Percentiles rank a stretch among this genome's conserved stretches.
phyloP scores from a whole-genome alignment of 1,284 basidiomycete species.

The Malassezia nana region DNA sequence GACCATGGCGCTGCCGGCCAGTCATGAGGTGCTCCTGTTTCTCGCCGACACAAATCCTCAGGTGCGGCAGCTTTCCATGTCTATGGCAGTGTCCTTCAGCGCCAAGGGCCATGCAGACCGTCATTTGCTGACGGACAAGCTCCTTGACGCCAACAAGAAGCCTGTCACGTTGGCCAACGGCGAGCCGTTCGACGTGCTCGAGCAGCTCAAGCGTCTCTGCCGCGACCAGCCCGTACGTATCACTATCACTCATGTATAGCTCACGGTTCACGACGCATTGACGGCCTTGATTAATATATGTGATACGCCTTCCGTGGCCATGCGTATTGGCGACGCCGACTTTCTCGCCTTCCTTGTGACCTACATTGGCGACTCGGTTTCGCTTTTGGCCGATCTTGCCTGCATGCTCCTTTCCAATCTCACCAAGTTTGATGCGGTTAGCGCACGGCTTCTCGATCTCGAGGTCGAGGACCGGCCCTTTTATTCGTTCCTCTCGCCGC shows the following conservation, averaged over 20 bases:
- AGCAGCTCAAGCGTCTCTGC: slow-evolving; percentile 71
- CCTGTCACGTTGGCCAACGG: slow-evolving; percentile 30
- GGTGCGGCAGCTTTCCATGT: slow-evolving; percentile 73
- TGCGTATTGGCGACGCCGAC: slow-evolving; percentile 60
- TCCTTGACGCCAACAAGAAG: slow-evolving; percentile 30
- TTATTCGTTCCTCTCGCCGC: slow-evolving; percentile 36
- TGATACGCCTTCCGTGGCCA: slow-evolving; percentile 64
- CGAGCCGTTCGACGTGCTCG: slow-evolving; percentile 37
- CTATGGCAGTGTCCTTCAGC: slow-evolving; percentile 58
- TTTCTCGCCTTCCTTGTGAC: slow-evolving; percentile 78
- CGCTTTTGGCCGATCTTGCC: slow-evolving; percentile 82
- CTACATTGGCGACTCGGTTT: slow-evolving; percentile 78
- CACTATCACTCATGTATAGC: slow-evolving; percentile 11
- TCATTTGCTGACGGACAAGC: slow-evolving; percentile 30
- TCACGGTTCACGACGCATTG: slow-evolving; percentile 87
- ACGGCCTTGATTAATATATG: slow-evolving; percentile 87
- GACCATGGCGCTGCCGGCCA: slow-evolving; percentile 19
- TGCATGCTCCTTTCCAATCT: slow-evolving; percentile 95
- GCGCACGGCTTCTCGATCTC: slow-evolving; percentile 60
- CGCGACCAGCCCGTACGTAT: slow-evolving; percentile 57
- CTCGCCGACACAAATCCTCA: slow-evolving; percentile 75
- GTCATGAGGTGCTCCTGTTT: slow-evolving; percentile 66
- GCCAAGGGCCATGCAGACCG: slow-evolving; percentile 30
- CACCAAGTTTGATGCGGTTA: slow-evolving; percentile 65
- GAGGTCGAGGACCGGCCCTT: slow-evolving; percentile 45